A percentile compares a stretch with the other conserved stretches of the same genome.
phyloP scores from a whole-genome alignment of 306 rosid species.

The barrel medic (Medicago truncatula) region DNA sequence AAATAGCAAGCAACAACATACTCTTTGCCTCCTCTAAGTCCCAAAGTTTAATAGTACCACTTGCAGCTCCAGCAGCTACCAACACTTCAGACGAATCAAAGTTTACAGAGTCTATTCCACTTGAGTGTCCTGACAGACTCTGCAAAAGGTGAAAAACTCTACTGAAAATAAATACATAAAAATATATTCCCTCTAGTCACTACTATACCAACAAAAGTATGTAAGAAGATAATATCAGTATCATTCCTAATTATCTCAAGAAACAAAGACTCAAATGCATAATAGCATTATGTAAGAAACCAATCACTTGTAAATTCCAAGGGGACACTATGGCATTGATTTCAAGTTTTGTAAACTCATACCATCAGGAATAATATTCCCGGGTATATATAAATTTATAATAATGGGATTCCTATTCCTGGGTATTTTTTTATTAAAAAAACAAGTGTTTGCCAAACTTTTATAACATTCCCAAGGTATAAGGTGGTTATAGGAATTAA shows the following conservation, averaged over 20 bases:
- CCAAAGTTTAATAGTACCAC: slow-evolving; percentile 99
- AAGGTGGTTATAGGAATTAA: not conserved
- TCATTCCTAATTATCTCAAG: not conserved
- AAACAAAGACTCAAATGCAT: slow-evolving; percentile 16
- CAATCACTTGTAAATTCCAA: slow-evolving; percentile 20
- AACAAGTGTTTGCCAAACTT: not conserved
- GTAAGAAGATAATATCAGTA: slow-evolving; percentile 17
- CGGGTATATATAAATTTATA: not conserved
- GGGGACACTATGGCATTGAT: not conserved
- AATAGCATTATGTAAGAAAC: slow-evolving; percentile 1
- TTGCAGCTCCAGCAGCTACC: slow-evolving; percentile 99
- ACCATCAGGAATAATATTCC: not conserved
- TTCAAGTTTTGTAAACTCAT: not conserved
- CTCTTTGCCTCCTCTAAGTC: slow-evolving; percentile 99
- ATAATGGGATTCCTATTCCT: not conserved
- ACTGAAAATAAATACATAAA: slow-evolving; percentile 34
- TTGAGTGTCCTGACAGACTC: slow-evolving; percentile 97
- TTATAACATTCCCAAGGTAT: not conserved
- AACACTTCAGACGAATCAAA: slow-evolving; percentile 96
- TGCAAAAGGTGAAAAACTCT: slow-evolving; percentile 54
- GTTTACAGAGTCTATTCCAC: slow-evolving; percentile 97
- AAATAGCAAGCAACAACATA: slow-evolving; percentile 55
- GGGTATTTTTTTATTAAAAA: not conserved
- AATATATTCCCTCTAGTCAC: not conserved
- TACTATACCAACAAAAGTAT: slow-evolving; percentile 13